Base-by-base conservation (phyloP, 441 rosid species). In the Manihot esculenta region DNA sequence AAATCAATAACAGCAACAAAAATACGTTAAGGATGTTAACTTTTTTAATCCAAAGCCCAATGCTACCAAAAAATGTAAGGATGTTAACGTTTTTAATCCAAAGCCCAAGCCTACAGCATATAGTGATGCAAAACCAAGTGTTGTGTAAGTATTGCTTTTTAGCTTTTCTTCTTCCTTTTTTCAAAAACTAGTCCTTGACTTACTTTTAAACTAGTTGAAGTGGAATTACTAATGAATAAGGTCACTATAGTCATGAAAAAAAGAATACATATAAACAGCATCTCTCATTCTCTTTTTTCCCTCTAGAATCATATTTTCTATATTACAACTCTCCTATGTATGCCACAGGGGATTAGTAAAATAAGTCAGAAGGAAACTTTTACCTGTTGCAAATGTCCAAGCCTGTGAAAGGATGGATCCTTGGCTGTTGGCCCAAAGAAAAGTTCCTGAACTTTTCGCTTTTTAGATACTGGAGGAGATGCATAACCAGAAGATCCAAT, bases 381-480 rank as follows among this genome's bases (percentile, higher is more conserved):
- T 72, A 93, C 98, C 91, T 88, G 98, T 70, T 78, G 97, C 72
- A 82, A 86, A 70, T 86, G 91, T 66, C 87, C 91, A 76, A 78
- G 73, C 81, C 86, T 86, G 68, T 84, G 86, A 60, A 77, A 49
- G 66, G 96, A 80, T 57, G 82, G 78, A 76, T 91, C 97, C 82
- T 90, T 93, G 66, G 79, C 72, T 30, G 84, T 63, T 65, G 85
- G 74, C 68, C 86, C 93, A 74, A 91, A 91, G 72, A 85, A 70
- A 69, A 84, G 82, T 15, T 93, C 98, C 79, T 83, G 96, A 75
- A 91, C 85, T 84, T 93, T 96, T 87, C 93, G 91, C 84, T 88
- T 96, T 72, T 87, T 87, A 41, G 86, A 76, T 66, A 86, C 78
- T 35, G 97, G 94, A 3, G 90, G 80, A 54, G 98, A 88, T 61